These are phyloP conservation scores for Pluteus cervinus DNA, from an alignment of 768 basidiomycete species.

Conservation along the genomic window DNA sequence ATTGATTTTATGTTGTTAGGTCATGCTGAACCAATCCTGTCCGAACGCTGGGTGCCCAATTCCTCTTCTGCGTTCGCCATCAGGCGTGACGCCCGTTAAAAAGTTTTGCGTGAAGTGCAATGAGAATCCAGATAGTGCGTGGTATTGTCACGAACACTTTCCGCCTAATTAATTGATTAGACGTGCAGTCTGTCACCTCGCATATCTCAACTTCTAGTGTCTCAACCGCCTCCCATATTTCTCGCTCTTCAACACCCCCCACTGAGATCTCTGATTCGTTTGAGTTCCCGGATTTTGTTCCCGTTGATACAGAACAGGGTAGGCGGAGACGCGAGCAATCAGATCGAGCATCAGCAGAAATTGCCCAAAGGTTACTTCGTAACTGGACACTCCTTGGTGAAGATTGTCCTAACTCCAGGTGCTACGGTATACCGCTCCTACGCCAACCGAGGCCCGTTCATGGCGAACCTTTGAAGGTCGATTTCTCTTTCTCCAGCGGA, in stretches of 20 bases:
- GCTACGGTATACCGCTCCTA: slow-evolving; percentile 82
- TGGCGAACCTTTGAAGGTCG: slow-evolving; percentile 61
- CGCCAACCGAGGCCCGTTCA: slow-evolving; percentile 61
- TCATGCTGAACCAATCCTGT: slow-evolving; percentile 64
- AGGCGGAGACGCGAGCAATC: slow-evolving; percentile 73
- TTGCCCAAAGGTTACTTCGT: slow-evolving; percentile 69
- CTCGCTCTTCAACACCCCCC: slow-evolving; percentile 69
- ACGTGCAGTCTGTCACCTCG: not conserved
- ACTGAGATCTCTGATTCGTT: slow-evolving; percentile 64
- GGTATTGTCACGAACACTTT: not conserved
- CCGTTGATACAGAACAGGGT: slow-evolving; percentile 58
- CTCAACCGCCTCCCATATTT: slow-evolving; percentile 45
- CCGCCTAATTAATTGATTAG: not conserved
- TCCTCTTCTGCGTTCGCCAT: slow-evolving; percentile 74
- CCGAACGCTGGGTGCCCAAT: slow-evolving; percentile 47
- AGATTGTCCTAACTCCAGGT: slow-evolving; percentile 64
- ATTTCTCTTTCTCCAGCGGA: slow-evolving; percentile 8
- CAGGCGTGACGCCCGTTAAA: slow-evolving; percentile 32
- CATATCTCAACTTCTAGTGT: slow-evolving; percentile 28
- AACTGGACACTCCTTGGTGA: slow-evolving; percentile 92
- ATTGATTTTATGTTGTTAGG: slow-evolving; percentile 32
- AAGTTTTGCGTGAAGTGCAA: slow-evolving; percentile 66
- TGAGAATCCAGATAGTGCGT: slow-evolving; percentile 27
- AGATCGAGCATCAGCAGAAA: slow-evolving; percentile 72
- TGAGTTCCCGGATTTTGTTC: slow-evolving; percentile 59